Evolutionary conservation across 257 asterid genomes (phyloP), one percentile per base, ranked within the genome.

Genomic region (Lithospermum erythrorhizon): DNA sequence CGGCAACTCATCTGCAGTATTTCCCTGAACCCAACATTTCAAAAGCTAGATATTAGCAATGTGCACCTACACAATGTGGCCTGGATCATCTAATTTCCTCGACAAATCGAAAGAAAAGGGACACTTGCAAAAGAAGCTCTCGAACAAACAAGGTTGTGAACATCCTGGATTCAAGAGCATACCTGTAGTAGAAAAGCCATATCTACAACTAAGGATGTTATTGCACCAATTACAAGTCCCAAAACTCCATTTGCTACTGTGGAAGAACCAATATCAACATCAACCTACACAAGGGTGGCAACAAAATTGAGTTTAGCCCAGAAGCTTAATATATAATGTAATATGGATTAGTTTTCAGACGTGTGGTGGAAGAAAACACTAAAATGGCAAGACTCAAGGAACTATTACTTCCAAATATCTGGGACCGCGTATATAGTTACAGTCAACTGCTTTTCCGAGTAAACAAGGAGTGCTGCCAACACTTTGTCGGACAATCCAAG

Each of bases 181-280:
- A 93, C 99, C 97, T 89, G 99, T 60, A 93, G 95, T 74, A 89
- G 93, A 76, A 93, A 93, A 63, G 99, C 99, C 97, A 93, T 89
- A 73, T 93, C 99, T 52, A 93, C 95, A 27, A 89, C 99, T 65
- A 89, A 94, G 21, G 96, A 5, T 9, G 99, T 87, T 49, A 93
- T 81, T 54, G 89, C 95, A 6, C 99, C 99, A 72, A 87, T 59
- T 60, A 93, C 99, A 68, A 93, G 96, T 61, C 99, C 99, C 76
- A 93, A 75, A 61, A 91, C 98, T 72, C 98, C 98, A 73, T 88
- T 91, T 68, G 97, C 97, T 62, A 86, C 98, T 51, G 98, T 85
- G 17, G 97, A 88, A 48, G 97, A 91, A 62, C 98, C 98, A 72
- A 91, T 87, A 72, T 91, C 98, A 18, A 91, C 83, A 68, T 91